Base-by-base conservation (phyloP, 352 stramenopile species). In the Plasmopara muralis region DNA sequence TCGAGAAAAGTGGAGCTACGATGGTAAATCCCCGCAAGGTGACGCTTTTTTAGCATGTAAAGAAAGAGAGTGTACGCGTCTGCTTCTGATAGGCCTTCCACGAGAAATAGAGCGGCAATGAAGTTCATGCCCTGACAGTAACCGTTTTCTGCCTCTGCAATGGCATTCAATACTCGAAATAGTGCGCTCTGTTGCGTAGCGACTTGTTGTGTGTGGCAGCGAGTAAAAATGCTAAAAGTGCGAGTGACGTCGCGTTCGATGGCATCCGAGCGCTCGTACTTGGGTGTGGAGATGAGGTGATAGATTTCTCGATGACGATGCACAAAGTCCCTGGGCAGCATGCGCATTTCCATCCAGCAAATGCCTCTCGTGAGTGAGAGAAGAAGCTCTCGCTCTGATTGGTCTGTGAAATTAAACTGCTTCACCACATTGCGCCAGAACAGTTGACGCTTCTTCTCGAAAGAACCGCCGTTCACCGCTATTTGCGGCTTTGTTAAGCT, bases 51-150 rank as follows among this genome's bases (percentile, higher is more conserved):
- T 4, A 94, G 63, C 18, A 94, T 68, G 41, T 91, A 94, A 7
- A 90, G 59, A 43, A 92, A 94, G 8, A 89, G 62, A 28, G 78
- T 71, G 35, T 92, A 94, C 9, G 81, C 74, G 53, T 94, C 79
- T 4, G 77, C 81, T 60, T 94, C 83, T 2, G 79, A 69, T 12
- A 94, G 52, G 0, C 79, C 83, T 73, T 91, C 75, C 6, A 92
- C 83, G 9, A 94, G 72, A 42, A 94, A 92, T 4, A 94, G 56
- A 14, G 79, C 83, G 0, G 82, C 83, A 53, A 94, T 91, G 50
- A 94, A 94, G 65, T 94, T 94, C 83, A 94, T 94, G 5, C 83
- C 83, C 39, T 94, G 83, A 93, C 20, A 25, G 20, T 25, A 25
- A 25, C 20, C 20, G 20, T 25, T 25, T 25, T 25, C 20, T 25